phyloP scores from a whole-genome alignment of 2,329 filamentous ascomycete species.

The Exophiala oligosperma region DNA sequence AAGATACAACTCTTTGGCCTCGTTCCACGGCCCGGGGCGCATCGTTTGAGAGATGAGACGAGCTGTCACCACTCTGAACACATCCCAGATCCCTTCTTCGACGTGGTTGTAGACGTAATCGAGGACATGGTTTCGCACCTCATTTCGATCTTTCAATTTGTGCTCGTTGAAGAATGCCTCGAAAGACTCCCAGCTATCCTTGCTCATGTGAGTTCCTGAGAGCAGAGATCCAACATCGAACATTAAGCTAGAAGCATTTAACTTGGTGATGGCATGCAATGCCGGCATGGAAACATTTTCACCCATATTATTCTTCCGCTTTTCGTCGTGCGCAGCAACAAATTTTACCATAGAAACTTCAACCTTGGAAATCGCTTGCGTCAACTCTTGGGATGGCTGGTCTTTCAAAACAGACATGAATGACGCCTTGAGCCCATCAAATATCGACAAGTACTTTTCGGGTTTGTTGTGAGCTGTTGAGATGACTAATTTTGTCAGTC shows the following conservation, averaged over 20 bases:
- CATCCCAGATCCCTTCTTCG: constrained; percentile 20
- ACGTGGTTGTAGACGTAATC: constrained; percentile 13
- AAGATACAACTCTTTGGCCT: constrained; percentile 14
- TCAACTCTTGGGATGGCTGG: constrained; percentile 5
- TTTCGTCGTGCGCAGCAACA: constrained; percentile 15
- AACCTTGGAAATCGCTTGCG: constrained; percentile 18
- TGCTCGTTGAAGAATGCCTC: constrained; percentile 8
- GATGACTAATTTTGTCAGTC: constrained; percentile 21
- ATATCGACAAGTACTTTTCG: constrained; percentile 15
- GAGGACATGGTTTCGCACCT: constrained; percentile 4
- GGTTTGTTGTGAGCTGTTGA: constrained; percentile 18
- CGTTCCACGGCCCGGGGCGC: constrained; percentile 13
- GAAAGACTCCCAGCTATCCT: constrained; percentile 6
- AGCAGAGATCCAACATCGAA: constrained; percentile 5
- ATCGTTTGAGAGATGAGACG: constrained; percentile 8
- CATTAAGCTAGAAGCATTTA: neutral
- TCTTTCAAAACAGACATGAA: constrained; percentile 4
- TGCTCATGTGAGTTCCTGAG: neutral
- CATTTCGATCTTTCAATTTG: neutral
- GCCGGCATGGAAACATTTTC: neutral
- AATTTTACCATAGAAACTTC: constrained; percentile 22
- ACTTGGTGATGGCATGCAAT: neutral
- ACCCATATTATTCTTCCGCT: constrained; percentile 5
- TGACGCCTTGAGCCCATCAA: constrained; percentile 11
- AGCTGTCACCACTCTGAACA: constrained; percentile 11